Percentiles rank a stretch among this genome's conserved stretches.
Conservation (phyloP, 352 stramenopile genomes). For the Phytophthora pistaciae region DNA sequence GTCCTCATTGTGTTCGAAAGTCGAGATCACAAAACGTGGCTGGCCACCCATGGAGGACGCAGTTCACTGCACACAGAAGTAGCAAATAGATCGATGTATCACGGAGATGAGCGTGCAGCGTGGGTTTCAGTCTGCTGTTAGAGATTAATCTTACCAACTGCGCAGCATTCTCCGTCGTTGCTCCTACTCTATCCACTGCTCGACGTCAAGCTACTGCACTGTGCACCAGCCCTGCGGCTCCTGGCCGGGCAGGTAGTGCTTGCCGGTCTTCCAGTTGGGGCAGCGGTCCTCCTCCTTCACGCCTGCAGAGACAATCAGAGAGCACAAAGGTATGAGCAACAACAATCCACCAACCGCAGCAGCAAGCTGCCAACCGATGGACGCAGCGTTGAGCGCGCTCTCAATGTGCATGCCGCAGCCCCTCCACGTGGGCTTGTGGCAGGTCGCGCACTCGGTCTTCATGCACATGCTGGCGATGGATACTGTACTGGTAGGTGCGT, state of each 20-base stretch:
- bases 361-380: not conserved
- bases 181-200: constrained; percentile 23
- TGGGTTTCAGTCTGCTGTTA: not conserved
- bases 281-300: constrained; percentile 61
- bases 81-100: too few relatives aligned
- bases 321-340: not conserved
- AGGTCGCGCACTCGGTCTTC: constrained; percentile 67
- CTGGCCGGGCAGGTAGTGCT: constrained; percentile 45
- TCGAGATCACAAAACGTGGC: not conserved
- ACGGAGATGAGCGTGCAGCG: too few relatives aligned
- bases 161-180: not conserved
- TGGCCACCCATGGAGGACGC: not conserved
- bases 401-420: constrained; percentile 72
- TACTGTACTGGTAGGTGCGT: not conserved
- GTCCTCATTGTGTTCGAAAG: not conserved
- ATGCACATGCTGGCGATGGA: constrained; percentile 50
- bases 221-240: constrained; percentile 33
- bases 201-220: constrained; percentile 24
- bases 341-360: not conserved
- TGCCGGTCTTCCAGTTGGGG: constrained; percentile 64
- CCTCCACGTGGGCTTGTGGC: constrained; percentile 70
- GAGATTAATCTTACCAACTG: too few relatives aligned
- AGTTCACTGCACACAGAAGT: too few relatives aligned
- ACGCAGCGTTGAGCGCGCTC: constrained; percentile 49
- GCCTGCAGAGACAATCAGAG: constrained; percentile 22